Conservation (phyloP, 2,329 filamentous ascomycete species). For the Davidsoniella neocaledoniae region DNA sequence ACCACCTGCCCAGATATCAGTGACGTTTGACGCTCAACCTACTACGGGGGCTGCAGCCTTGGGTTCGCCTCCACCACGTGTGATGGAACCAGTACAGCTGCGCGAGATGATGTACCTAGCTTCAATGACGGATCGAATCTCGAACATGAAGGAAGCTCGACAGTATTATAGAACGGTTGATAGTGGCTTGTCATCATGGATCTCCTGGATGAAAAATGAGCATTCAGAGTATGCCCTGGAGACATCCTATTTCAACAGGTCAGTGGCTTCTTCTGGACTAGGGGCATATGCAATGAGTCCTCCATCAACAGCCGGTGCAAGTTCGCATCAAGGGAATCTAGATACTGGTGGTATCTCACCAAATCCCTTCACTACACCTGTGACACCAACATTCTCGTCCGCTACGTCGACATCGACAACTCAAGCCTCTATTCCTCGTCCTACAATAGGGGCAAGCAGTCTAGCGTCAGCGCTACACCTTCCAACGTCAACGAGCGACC, state of each 20-base stretch:
- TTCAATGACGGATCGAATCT: not conserved
- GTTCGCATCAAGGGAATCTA: too few species aligned
- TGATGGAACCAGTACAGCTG: slow-evolving; percentile 6
- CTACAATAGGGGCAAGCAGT: slow-evolving; percentile 18
- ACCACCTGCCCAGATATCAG: not conserved
- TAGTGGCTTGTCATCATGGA: slow-evolving; percentile 6
- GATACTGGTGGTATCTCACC: slow-evolving; percentile 20
- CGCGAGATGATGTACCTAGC: slow-evolving; percentile 5
- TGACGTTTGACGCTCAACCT: not conserved
- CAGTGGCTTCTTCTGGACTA: too few species aligned
- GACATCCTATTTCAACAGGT: slow-evolving; percentile 12
- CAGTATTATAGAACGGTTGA: slow-evolving; percentile 3
- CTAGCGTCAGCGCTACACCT: slow-evolving; percentile 22
- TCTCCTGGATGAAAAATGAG: slow-evolving; percentile 15
- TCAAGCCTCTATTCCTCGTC: slow-evolving; percentile 9
- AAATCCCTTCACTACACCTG: slow-evolving; percentile 17
- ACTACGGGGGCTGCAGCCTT: slow-evolving; percentile 8
- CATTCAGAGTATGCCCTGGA: slow-evolving; percentile 32
- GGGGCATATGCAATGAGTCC: too few species aligned
- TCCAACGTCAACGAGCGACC: slow-evolving; percentile 21
- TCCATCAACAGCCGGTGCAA: too few species aligned
- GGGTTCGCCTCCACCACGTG: slow-evolving; percentile 1
- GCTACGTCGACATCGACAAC: slow-evolving; percentile 4
- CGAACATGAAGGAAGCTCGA: slow-evolving; percentile 7
- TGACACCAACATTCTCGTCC: slow-evolving; percentile 18